Percentiles rank a stretch among this genome's conserved stretches.
Conservation (phyloP, 192 early-diverging fungal genomes). For the Coemansia brasiliensis region DNA sequence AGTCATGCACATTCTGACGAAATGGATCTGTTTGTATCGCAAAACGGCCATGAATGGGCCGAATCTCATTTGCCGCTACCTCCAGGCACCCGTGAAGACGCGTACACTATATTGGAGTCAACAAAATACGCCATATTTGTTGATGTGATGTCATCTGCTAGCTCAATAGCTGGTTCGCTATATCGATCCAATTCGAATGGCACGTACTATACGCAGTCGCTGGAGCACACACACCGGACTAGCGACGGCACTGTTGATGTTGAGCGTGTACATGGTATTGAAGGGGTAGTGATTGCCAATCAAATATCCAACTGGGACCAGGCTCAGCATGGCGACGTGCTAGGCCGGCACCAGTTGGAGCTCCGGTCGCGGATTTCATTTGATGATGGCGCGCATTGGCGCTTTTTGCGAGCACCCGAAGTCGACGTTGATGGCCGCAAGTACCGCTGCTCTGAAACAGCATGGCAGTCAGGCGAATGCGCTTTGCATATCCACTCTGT, state of each 20-base stretch:
- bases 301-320: slow-evolving; percentile 76
- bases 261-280: slow-evolving; percentile 79
- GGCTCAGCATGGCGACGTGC: slow-evolving; percentile 42
- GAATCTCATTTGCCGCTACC: slow-evolving; percentile 63
- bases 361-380: slow-evolving; percentile 79
- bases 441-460: slow-evolving; percentile 58
- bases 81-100: slow-evolving; percentile 58
- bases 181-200: slow-evolving; percentile 89
- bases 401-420: slow-evolving; percentile 63
- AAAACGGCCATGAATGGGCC: slow-evolving; percentile 66
- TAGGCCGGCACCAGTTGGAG: slow-evolving; percentile 52
- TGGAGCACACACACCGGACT: slow-evolving; percentile 82
- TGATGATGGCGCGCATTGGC: slow-evolving; percentile 84
- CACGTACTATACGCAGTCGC: slow-evolving; percentile 75
- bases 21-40: slow-evolving; percentile 65
- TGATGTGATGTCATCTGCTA: slow-evolving; percentile 61
- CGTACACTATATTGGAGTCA: slow-evolving; percentile 88
- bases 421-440: slow-evolving; percentile 58
- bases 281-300: slow-evolving; percentile 86
- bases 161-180: slow-evolving; percentile 63
- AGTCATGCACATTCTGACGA: slow-evolving; percentile 57
- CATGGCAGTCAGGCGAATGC: slow-evolving; percentile 60
- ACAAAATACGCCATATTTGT: slow-evolving; percentile 71
- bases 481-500: slow-evolving; percentile 86
- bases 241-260: slow-evolving; percentile 79